These are phyloP conservation scores for Trichophyton verrucosum DNA, from an alignment of 2,329 filamentous ascomycete species.

Conservation along the genomic window DNA sequence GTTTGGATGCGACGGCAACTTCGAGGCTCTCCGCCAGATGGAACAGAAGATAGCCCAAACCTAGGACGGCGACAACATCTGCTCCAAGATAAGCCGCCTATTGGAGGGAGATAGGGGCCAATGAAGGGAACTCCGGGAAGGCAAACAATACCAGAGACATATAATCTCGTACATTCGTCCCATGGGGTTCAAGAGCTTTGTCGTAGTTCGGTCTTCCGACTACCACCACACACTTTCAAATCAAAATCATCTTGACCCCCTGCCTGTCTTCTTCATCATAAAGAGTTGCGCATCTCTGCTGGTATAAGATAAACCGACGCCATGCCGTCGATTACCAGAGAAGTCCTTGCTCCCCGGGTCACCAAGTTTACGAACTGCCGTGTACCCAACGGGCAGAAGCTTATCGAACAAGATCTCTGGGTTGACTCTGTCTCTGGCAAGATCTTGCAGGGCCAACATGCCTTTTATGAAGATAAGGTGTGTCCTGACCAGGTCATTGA, in stretches of 20 bases:
- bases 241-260: not conserved
- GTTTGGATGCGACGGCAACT: not conserved
- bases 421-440: conserved; percentile 70
- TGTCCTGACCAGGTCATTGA: conserved; percentile 63
- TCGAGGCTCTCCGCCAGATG: not conserved
- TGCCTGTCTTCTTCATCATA: not conserved
- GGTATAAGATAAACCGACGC: not conserved
- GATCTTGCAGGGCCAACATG: conserved; percentile 58
- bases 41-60: not conserved
- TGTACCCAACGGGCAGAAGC: conserved; percentile 52
- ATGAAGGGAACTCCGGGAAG: not conserved
- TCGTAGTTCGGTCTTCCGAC: not conserved
- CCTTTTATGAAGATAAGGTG: conserved; percentile 38
- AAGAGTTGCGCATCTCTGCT: not conserved
- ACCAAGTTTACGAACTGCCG: conserved; percentile 86
- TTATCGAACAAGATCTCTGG: conserved; percentile 76
- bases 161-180: not conserved
- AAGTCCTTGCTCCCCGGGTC: conserved; percentile 38
- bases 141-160: not conserved
- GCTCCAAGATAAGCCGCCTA: not conserved
- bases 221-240: not conserved
- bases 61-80: not conserved
- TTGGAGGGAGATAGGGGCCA: not conserved
- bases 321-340: conserved; percentile 8
- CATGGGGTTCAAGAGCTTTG: not conserved